Base-by-base conservation (phyloP, 345 rosid genomes). In the Carallia pectinifolia region DNA sequence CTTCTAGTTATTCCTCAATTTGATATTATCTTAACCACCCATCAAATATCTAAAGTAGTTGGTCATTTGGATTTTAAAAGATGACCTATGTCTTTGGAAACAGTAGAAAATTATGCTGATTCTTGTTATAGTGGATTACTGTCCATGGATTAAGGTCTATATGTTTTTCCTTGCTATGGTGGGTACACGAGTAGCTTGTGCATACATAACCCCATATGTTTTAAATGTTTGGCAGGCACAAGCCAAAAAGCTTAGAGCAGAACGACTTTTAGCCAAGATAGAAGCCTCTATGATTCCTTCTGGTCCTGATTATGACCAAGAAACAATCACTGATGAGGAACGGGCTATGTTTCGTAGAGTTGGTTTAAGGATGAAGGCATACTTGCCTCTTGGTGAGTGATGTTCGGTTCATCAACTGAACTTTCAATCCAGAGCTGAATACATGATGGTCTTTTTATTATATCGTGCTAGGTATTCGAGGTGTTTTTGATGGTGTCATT, bases 221-320 rank as follows among this genome's bases (percentile, higher is more conserved):
- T 76, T 44, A 67, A 67, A 76, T 60, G 44, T 53, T 74, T 76
- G 69, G 68, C 87, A 95, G 97, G 89, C 96, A 59, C 96, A 90
- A 82, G 81, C 92, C 4, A 95, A 95, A 81, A 92, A 87, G 78
- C 84, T 80, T 12, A 90, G 90, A 86, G 99, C 99, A 73, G 97
- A 92, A 83, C 84, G 68, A 79, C 81, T 95, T 33, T 76, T 95
- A 72, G 77, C 96, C 53, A 95, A 95, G 79, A 82, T 95, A 82
- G 99, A 95, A 82, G 88, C 90, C 54, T 86, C 97, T n/a, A 90
- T 90, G 97, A 44, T 95, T 80, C 95, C 99, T 59, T 84, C 86
- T 67, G 92, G 90, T 79, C 99, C 99, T 79, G 99, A 95, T 85
- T 90, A 83, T 80, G 99, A 95, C 82, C 97, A 90, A 81, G 99